Conservation (phyloP, 148 eudicot species). For the Rhododendron mucronatum region DNA sequence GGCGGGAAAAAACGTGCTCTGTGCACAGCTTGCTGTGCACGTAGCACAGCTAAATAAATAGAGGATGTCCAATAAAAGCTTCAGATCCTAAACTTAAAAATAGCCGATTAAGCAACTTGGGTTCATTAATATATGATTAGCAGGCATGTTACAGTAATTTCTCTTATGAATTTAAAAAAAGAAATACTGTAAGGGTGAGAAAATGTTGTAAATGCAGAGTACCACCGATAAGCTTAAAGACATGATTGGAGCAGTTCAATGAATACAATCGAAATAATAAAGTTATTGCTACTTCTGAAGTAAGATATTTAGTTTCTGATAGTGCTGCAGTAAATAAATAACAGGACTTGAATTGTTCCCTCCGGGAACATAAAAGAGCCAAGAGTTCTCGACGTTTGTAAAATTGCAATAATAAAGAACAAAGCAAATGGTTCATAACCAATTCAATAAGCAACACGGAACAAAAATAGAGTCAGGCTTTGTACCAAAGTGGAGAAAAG, state of each 20-base stretch:
- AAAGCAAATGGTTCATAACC: neutral
- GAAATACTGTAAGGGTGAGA: neutral
- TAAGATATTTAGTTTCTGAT: neutral
- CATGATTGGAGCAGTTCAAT: neutral
- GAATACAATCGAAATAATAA: neutral
- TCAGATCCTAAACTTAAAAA: neutral
- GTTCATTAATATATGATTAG: neutral
- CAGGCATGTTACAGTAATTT: neutral
- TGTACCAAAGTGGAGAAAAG: neutral
- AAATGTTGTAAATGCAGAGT: neutral
- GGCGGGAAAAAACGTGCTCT: too few relatives aligned
- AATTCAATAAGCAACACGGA: neutral
- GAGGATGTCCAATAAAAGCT: neutral
- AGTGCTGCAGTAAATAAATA: neutral
- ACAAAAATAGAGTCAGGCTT: neutral
- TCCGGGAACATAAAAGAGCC: neutral
- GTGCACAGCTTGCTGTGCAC: too few relatives aligned
- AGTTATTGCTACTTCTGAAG: neutral
- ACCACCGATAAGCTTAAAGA: neutral
- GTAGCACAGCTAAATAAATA: too few relatives aligned
- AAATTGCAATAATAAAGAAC: neutral
- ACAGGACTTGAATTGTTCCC: neutral
- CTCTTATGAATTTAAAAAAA: neutral
- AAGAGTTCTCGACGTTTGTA: neutral
- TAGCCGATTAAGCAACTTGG: neutral